Percentiles rank a stretch among this genome's conserved stretches.
phyloP scores from a whole-genome alignment of 2,329 filamentous ascomycete species.

The Nakataea oryzae region DNA sequence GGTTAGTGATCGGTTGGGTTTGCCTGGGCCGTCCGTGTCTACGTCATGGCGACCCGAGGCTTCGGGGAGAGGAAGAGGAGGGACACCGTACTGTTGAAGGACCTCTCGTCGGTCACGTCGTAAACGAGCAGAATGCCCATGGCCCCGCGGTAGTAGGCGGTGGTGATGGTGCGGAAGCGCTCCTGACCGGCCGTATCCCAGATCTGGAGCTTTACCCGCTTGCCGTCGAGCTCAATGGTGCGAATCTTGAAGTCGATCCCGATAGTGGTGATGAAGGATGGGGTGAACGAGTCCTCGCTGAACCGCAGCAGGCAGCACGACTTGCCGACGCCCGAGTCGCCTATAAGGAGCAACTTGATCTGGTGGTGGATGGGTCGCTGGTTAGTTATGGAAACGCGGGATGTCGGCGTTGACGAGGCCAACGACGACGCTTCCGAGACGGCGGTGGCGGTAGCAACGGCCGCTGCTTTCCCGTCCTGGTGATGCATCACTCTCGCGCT shows the following conservation, averaged over 20 bases:
- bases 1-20: constrained; percentile 12
- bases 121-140: constrained; percentile 98
- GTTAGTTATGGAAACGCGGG: constrained; percentile 10
- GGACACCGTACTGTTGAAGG: constrained; percentile 71
- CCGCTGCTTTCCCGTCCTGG: too few relatives aligned
- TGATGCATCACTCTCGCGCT: not conserved
- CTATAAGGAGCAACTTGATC: constrained; percentile 96
- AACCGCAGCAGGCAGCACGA: constrained; percentile 95
- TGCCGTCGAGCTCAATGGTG: constrained; percentile 97
- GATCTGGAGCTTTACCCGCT: constrained; percentile 98
- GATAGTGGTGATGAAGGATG: constrained; percentile 97
- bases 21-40: not conserved
- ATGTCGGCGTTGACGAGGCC: not conserved
- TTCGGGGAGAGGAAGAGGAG: constrained; percentile 3
- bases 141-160: constrained; percentile 94
- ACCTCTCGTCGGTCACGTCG: constrained; percentile 93
- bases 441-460: not conserved
- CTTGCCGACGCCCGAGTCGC: constrained; percentile 93
- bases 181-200: constrained; percentile 99
- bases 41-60: not conserved
- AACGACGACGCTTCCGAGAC: not conserved
- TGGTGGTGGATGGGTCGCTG: constrained; percentile 23
- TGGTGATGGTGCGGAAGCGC: constrained; percentile 97
- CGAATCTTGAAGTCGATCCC: constrained; percentile 99
- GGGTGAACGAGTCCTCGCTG: constrained; percentile 95